These are phyloP conservation scores for Samsoniella hepiali DNA, from an alignment of 2,329 filamentous ascomycete species.

Conservation along the genomic window DNA sequence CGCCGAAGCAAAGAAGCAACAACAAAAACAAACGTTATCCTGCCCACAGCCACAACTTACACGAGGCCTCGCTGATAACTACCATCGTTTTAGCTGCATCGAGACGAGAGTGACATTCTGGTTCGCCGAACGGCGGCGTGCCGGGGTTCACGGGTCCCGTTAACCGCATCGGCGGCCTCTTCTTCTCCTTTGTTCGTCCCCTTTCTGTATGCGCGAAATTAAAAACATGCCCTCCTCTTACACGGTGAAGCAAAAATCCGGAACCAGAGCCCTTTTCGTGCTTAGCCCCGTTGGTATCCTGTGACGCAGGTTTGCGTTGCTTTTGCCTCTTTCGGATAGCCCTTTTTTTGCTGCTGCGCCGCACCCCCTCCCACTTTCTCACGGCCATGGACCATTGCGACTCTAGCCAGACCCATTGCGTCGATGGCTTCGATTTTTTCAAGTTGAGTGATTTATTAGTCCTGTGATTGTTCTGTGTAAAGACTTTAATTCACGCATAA, in stretches of 20 bases:
- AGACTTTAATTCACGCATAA: no score
- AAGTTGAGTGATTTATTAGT: neutral
- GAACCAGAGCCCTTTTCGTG: neutral
- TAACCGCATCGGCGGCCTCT: constrained; percentile 1
- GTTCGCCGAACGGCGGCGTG: neutral
- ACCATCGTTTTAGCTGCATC: neutral
- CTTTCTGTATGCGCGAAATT: constrained; percentile 3
- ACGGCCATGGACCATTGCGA: neutral
- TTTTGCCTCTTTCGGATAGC: constrained; percentile 16
- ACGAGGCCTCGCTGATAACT: neutral
- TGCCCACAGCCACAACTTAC: constrained; percentile 11
- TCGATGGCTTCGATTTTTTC: neutral
- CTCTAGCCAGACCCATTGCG: neutral
- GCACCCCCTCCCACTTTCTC: neutral
- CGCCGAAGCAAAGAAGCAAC: neutral
- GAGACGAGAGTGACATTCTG: neutral
- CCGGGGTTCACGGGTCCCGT: constrained; percentile 14
- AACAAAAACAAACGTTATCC: neutral
- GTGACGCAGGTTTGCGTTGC: constrained; percentile 11
- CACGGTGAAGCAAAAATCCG: neutral
- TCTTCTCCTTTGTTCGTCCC: neutral
- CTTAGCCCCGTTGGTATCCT: neutral
- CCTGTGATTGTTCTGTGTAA: neutral
- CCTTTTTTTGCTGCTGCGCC: neutral
- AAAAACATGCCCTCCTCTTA: neutral